Evolutionary conservation across 164 flowering plant genomes (phyloP).

Genomic region (Akebia trifoliata): DNA sequence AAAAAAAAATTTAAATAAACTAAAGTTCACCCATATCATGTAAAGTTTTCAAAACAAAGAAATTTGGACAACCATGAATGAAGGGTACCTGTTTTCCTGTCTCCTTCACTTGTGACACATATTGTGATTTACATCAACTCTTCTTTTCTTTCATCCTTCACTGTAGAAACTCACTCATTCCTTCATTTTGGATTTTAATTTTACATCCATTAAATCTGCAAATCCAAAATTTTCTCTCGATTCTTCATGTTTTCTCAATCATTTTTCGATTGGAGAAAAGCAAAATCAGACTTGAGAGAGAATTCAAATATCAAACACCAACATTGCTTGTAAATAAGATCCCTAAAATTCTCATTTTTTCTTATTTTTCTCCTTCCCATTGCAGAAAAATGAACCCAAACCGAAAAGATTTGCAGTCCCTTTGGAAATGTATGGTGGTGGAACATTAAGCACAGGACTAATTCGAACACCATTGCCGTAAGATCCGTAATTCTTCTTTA

Average conservation of each 20-base stretch:
- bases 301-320: too few species aligned
- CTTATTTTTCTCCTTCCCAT: constrained; percentile 53
- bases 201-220: too few species aligned
- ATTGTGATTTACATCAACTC: constrained; percentile 19
- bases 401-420: constrained; percentile 52
- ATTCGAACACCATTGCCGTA: constrained; percentile 42
- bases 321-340: too few species aligned
- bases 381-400: constrained; percentile 61
- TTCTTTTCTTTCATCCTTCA: not conserved
- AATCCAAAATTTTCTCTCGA: too few species aligned
- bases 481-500: constrained; percentile 37
- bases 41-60: constrained; percentile 4
- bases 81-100: constrained; percentile 35
- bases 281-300: too few species aligned
- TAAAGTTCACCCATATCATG: not conserved
- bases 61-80: constrained; percentile 29
- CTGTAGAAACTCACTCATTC: constrained; percentile 2
- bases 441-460: constrained; percentile 62
- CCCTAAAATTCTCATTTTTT: too few species aligned
- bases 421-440: constrained; percentile 54
- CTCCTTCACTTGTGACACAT: constrained; percentile 31
- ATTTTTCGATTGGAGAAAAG: too few species aligned
- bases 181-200: too few species aligned
- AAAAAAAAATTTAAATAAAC: not conserved
- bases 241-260: too few species aligned